Evolutionary conservation across 2,329 filamentous ascomycete genomes (phyloP), one percentile per base, ranked within the genome.

Genomic region (Fusarium subtropicale): DNA sequence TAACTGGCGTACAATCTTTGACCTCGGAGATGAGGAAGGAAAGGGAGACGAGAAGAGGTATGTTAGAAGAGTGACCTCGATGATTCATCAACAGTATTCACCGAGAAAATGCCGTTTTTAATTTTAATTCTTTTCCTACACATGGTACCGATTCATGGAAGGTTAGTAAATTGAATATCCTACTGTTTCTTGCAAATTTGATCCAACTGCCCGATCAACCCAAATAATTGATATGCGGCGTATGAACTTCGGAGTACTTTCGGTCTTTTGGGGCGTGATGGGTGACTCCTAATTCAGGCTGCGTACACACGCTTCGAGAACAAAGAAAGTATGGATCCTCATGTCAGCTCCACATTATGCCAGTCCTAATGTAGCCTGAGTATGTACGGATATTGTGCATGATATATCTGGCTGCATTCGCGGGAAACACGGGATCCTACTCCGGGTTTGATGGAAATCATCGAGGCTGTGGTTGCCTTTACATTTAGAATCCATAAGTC

Each of bases 211-310:
- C 22, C 10, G 22, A 9, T 10, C 20, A 39, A 12, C 15, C 22
- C 5, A 38, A 20, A 18, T 26, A 13, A 46, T 38, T 7, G 11
- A 15, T 30, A 24, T 22, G 11, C 31, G n/a, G n/a, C 60, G 33
- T 53, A n/a, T 24, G 11, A 51, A 61, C 22, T 57, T 71, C 65
- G 68, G 68, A 45, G 56, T 30, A 59, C 46, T 51, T 42, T 71
- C 68, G 69, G 69, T 16, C n/a, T 68, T 34, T 28, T 45, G 26
- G 20, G 24, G 9, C 38, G 20, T 31, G 44, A 46, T 36, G 38
- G 31, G 26, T 53, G 38, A 57, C 16, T 30, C 22, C 13, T 39
- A 45, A 55, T 34, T 60, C 59, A 26, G 28, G 51, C 64, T 31
- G 58, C 38, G 65, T 54, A 50, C 45, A 39, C 34, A 55, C 44